Evolutionary conservation across 1,284 basidiomycete species (phyloP).

Genomic region (Cystobasidium slooffiae): DNA sequence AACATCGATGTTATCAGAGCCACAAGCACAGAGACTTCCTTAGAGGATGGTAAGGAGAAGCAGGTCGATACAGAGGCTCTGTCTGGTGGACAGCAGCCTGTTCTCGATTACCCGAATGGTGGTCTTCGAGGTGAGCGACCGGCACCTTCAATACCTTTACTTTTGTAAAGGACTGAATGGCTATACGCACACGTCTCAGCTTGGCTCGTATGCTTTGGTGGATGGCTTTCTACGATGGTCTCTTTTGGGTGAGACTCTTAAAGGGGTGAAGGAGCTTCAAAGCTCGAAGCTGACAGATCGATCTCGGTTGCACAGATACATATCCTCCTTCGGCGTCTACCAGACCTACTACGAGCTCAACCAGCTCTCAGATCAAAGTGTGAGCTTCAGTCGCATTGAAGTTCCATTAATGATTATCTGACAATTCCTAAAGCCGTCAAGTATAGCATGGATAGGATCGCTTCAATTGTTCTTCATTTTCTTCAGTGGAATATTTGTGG

Average conservation of each 20-base stretch:
- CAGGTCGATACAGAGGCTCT: not conserved
- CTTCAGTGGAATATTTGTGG: conserved; percentile 35
- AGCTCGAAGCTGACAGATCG: not conserved
- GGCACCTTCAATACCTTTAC: not conserved
- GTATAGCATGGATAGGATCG: conserved; percentile 37
- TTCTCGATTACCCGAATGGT: conserved; percentile 32
- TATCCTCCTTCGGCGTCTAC: conserved; percentile 41
- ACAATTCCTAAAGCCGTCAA: conserved; percentile 6
- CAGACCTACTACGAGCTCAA: conserved; percentile 36
- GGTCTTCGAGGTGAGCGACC: conserved; percentile 30
- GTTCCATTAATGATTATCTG: not conserved
- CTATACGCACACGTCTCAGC: not conserved
- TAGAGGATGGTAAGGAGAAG: not conserved
- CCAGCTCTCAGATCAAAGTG: conserved; percentile 34
- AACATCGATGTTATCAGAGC: not conserved
- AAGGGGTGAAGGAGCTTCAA: not conserved
- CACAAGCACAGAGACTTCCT: not conserved
- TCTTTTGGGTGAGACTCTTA: conserved; percentile 22
- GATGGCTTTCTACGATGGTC: conserved; percentile 15
- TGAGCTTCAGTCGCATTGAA: not conserved
- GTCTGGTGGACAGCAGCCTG: not conserved
- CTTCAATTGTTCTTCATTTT: conserved; percentile 40
- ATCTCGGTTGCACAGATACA: conserved; percentile 16
- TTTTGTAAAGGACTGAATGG: not conserved
- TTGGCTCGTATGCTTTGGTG: conserved; percentile 29